These are phyloP conservation scores for Acanthochlamys bracteata DNA, from an alignment of 106 monocot genomes.

Conservation along the genomic window DNA sequence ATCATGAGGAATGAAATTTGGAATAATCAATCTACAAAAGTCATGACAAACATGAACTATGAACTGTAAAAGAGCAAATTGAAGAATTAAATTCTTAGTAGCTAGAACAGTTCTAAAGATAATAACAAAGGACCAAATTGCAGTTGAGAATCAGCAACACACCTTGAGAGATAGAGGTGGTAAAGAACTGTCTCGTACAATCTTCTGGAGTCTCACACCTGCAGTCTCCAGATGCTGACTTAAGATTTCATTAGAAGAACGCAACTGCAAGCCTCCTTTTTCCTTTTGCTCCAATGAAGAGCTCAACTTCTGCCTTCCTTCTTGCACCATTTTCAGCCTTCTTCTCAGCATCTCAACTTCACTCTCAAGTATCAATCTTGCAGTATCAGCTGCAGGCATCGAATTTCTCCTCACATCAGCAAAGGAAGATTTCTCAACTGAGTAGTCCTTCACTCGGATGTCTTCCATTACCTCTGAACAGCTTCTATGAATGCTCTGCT, in stretches of 20 bases:
- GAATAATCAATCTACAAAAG: background rate
- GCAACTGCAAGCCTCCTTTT: slow-evolving; percentile 40
- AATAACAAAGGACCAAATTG: background rate
- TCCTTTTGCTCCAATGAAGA: slow-evolving; percentile 30
- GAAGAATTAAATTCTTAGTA: background rate
- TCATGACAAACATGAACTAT: background rate
- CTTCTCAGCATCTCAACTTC: slow-evolving; percentile 63
- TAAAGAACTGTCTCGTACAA: slow-evolving; percentile 22
- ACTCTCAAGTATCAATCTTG: slow-evolving; percentile 49
- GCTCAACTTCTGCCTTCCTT: slow-evolving; percentile 57
- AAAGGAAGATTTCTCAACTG: slow-evolving; percentile 9
- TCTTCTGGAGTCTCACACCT: slow-evolving; percentile 25
- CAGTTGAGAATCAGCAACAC: background rate
- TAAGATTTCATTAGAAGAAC: slow-evolving; percentile 57
- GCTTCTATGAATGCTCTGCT: slow-evolving; percentile 29
- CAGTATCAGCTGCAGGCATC: slow-evolving; percentile 37
- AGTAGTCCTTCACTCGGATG: slow-evolving; percentile 1
- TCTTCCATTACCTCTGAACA: slow-evolving; percentile 22
- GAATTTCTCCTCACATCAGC: slow-evolving; percentile 31
- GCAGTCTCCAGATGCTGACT: slow-evolving; percentile 47
- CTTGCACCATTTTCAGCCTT: slow-evolving; percentile 55
- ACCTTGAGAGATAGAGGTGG: slow-evolving; percentile 54
- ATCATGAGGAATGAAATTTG: background rate
- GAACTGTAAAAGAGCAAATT: background rate
- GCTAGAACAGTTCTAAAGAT: background rate